phyloP scores from a whole-genome alignment of 2,329 filamentous ascomycete species.

The Fusarium azukiicola region DNA sequence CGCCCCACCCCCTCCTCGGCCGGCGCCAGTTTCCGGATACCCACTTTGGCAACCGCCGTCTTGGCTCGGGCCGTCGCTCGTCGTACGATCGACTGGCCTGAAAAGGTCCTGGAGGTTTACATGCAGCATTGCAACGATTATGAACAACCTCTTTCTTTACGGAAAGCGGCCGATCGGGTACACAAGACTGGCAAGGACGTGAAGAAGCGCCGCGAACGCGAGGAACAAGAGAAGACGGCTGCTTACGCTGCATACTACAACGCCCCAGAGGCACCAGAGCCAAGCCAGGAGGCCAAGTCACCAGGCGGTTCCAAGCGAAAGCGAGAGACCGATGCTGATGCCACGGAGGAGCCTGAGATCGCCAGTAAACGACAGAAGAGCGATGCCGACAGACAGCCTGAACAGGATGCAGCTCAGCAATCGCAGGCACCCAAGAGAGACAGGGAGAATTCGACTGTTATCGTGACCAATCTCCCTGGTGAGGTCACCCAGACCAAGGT shows the following conservation, averaged over 20 bases:
- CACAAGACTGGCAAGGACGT: slow-evolving; percentile 84
- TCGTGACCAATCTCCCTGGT: slow-evolving; percentile 88
- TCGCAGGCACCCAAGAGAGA: slow-evolving; percentile 83
- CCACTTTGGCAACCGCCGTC: slow-evolving; percentile 87
- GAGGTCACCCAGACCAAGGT: slow-evolving; percentile 86
- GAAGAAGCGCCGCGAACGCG: slow-evolving; percentile 81
- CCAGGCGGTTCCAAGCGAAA: slow-evolving; percentile 84
- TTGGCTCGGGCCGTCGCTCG: slow-evolving; percentile 85
- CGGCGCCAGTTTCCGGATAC: slow-evolving; percentile 78
- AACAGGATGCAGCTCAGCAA: slow-evolving; percentile 35
- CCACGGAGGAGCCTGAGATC: slow-evolving; percentile 65
- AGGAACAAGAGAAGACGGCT: slow-evolving; percentile 80
- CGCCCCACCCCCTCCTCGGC: slow-evolving; percentile 71
- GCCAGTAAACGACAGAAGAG: slow-evolving; percentile 84
- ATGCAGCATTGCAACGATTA: slow-evolving; percentile 93
- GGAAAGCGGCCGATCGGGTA: slow-evolving; percentile 86
- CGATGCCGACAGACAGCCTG: slow-evolving; percentile 58
- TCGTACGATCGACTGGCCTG: slow-evolving; percentile 86
- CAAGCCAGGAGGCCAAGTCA: slow-evolving; percentile 55
- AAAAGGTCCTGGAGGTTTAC: slow-evolving; percentile 87
- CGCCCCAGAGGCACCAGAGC: slow-evolving; percentile 51
- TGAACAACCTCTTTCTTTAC: slow-evolving; percentile 88
- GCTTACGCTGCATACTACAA: slow-evolving; percentile 68
- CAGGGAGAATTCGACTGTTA: slow-evolving; percentile 92
- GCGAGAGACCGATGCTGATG: slow-evolving; percentile 78